Base-by-base conservation (phyloP, 352 stramenopile genomes). In the Pythium folliculosum region DNA sequence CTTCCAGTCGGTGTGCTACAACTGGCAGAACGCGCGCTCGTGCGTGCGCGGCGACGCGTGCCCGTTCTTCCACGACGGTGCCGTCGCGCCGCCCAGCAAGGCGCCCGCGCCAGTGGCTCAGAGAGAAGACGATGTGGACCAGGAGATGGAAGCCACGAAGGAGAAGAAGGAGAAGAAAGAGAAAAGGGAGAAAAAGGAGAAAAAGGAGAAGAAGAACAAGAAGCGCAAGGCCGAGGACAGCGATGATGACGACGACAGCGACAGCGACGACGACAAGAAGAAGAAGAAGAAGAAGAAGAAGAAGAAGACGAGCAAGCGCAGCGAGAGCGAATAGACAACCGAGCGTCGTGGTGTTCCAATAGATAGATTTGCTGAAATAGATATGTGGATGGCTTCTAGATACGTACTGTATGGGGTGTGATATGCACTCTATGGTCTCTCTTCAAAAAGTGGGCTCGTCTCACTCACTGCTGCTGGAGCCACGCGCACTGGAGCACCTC, bases 1-100 rank as follows among this genome's bases (percentile, higher is more conserved):
- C 17, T 77, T 77, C 63, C 71, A 77, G 67, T 71, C 60, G 13
- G 56, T 78, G 21, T 78, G 72, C 68, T 78, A 76, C 65, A 76
- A 78, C 69, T 78, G 68, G 68, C 72, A 78, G 61, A 76, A 76
- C 60, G 40, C 49, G 5, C 43, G 44, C 38, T 66, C 64, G 25
- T 78, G 72, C 56, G 60, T 52, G 14, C 68, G 72, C 30, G 72
- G 72, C 3, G 72, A 73, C 58, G 21, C 45, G 40, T 78, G 72
- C 57, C 72, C 63, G 27, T 78, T 78, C 45, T 63, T 55, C 27
- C 72, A 78, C 54, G 71, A 75, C 17, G 67, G 65, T 2, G 52
- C 55, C 7, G 21, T 19, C 3, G 27, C 13, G 40, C 13, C 40
- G 14, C 40, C 13, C 16, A 49, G 0, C 3, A 45, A 19, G 40